Evolutionary conservation across 1,284 basidiomycete species (phyloP), one percentile per base, ranked within the genome.

Genomic region (Apiotrichum mycotoxinovorans): DNA sequence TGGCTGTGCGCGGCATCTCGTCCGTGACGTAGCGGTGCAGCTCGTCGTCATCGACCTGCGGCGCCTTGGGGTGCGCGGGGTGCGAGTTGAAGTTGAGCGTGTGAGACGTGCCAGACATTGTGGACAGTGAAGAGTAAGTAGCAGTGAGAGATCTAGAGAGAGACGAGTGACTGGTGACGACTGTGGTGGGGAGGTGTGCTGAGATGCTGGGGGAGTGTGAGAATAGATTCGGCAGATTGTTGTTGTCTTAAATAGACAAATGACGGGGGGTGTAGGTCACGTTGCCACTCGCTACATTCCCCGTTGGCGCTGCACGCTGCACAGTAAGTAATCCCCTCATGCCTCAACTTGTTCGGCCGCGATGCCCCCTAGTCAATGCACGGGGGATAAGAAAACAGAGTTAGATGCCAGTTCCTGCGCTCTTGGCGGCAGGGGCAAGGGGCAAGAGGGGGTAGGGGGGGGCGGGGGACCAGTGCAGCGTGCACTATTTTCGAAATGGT

Each of bases 101-200:
- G 30, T 45, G 45, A 43, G 52, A 33, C 27, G 34, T 15, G 26
- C 35, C 23, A 22, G 40, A 18, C 15, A 25, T 37, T n/a, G 4
- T 56, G 34, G 5, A 30, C n/a, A 3, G 40, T 49, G 47, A 27
- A 8, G 27, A 22, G 26, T 4, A 33, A 34, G 9, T 43, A 30
- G 47, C 8, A 11, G 11, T 17, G 43, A 84, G 41, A 92, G 90
- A 80, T 92, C 90, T 2, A 89, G 84, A 92, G 11, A 89, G 89
- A 2, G 89, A 91, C 70, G 84, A 30, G 30, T 30, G 12, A 12
- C 30, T 30, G 30, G n/a, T n/a, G n/a, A n/a, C n/a, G n/a, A n/a
- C n/a, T n/a, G n/a, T n/a, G n/a, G n/a, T n/a, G n/a, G n/a, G n/a
- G n/a, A n/a, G n/a, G n/a, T n/a, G n/a, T n/a, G n/a, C n/a, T 22